Percentiles rank a stretch among this genome's conserved stretches.
These are phyloP conservation scores for Cochliopodium minus DNA, from an alignment of 208 protist genomes.

Conservation along the genomic window DNA sequence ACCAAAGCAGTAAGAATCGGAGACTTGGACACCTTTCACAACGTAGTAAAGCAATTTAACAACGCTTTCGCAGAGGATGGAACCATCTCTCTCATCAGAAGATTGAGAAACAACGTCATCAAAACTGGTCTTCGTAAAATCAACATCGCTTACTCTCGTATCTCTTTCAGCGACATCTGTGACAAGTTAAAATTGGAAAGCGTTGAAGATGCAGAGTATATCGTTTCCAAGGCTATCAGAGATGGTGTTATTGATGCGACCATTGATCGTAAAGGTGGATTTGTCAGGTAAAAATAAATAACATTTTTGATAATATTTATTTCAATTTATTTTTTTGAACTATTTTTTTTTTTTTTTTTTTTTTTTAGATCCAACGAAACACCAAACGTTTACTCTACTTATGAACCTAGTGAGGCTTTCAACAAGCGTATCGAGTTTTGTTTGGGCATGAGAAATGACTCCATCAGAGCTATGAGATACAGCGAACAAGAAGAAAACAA, in stretches of 20 bases:
- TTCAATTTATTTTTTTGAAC: not conserved
- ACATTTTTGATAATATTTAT: no score
- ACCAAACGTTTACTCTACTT: slow-evolving; percentile 81
- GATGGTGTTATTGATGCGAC: slow-evolving; percentile 87
- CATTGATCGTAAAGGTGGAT: slow-evolving; percentile 72
- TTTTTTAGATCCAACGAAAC: slow-evolving; percentile 77
- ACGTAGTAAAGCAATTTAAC: slow-evolving; percentile 61
- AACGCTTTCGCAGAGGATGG: slow-evolving; percentile 71
- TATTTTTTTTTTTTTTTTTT: no score
- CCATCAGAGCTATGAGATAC: slow-evolving; percentile 48
- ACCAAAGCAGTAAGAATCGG: slow-evolving; percentile 77
- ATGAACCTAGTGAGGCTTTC: slow-evolving; percentile 73
- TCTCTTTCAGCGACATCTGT: slow-evolving; percentile 80
- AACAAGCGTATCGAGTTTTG: slow-evolving; percentile 81
- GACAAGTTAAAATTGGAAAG: slow-evolving; percentile 81
- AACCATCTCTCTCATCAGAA: slow-evolving; percentile 78
- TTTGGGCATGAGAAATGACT: slow-evolving; percentile 79
- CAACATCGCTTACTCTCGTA: slow-evolving; percentile 82
- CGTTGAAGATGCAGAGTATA: slow-evolving; percentile 82
- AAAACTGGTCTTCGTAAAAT: slow-evolving; percentile 86
- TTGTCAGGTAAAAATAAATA: no score
- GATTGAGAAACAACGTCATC: slow-evolving; percentile 90
- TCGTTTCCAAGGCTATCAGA: slow-evolving; percentile 87
- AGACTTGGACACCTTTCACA: slow-evolving; percentile 72
- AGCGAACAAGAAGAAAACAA: not conserved